A percentile compares a stretch with the other conserved stretches of the same genome.
Conservation (phyloP, 306 rosid genomes). For the Hippophae gyantsensis region DNA sequence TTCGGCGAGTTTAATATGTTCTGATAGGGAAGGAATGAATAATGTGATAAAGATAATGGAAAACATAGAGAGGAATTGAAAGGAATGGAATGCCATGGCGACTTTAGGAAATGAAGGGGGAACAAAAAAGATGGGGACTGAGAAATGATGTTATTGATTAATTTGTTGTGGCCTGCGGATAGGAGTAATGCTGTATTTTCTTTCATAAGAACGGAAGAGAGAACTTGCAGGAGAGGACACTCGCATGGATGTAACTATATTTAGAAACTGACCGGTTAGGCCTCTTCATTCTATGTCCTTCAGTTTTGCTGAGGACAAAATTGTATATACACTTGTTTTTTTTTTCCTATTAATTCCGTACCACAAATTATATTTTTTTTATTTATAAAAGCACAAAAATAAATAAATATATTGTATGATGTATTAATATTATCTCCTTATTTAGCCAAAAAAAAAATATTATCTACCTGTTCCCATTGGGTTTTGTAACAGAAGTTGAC, state of each 20-base stretch:
- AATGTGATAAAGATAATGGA: neutral
- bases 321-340: too few species aligned
- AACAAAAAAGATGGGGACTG: neutral
- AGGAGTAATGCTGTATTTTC: neutral
- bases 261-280: slow-evolving; percentile 5
- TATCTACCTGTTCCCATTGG: too few species aligned
- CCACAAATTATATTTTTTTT: too few species aligned
- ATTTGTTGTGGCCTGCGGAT: neutral
- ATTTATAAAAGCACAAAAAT: too few species aligned
- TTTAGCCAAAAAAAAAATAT: too few species aligned
- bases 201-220: slow-evolving; percentile 25
- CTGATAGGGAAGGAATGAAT: slow-evolving; percentile 13
- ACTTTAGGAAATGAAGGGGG: neutral
- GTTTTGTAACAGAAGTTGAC: too few species aligned
- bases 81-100: slow-evolving; percentile 22
- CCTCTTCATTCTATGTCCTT: too few species aligned
- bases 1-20: slow-evolving; percentile 16
- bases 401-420: too few species aligned
- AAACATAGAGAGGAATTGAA: neutral
- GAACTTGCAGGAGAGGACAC: slow-evolving; percentile 30
- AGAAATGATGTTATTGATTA: neutral
- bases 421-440: too few species aligned
- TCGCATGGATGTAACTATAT: slow-evolving; percentile 10
- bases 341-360: too few species aligned
- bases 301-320: too few species aligned